Conservation (phyloP, 177 flowering plant species). For the Tripterygium wilfordii region DNA sequence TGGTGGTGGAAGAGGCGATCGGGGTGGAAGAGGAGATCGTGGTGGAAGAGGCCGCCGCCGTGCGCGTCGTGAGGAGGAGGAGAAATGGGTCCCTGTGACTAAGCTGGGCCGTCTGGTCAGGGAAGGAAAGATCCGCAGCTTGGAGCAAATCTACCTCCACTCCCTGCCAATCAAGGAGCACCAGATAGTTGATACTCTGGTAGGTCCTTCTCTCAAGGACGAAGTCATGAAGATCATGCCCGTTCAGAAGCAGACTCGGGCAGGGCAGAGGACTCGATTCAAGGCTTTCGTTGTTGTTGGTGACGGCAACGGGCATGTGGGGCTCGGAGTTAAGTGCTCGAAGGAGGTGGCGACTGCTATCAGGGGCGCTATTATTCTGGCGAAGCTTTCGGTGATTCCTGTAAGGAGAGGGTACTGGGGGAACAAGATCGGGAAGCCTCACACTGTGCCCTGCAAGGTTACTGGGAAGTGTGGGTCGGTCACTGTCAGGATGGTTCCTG, state of each 20-base stretch:
- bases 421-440: conserved; percentile 67
- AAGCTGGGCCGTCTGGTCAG: conserved; percentile 52
- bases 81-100: conserved; percentile 51
- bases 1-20: neutral
- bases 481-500: conserved; percentile 64
- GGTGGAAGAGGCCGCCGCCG: conserved; percentile 3
- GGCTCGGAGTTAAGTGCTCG: conserved; percentile 64
- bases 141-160: conserved; percentile 47
- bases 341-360: conserved; percentile 75
- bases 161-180: conserved; percentile 63
- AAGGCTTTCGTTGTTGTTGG: conserved; percentile 80
- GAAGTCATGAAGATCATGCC: conserved; percentile 82
- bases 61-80: conserved; percentile 23
- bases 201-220: conserved; percentile 47
- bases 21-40: neutral
- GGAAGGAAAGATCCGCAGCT: conserved; percentile 25
- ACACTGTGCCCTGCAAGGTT: conserved; percentile 69
- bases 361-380: conserved; percentile 55
- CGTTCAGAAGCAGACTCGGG: conserved; percentile 74
- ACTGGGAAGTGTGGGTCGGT: conserved; percentile 72
- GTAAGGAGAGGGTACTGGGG: conserved; percentile 79
- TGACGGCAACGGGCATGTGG: conserved; percentile 58
- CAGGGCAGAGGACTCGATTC: conserved; percentile 68
- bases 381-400: conserved; percentile 61
- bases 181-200: conserved; percentile 46